Evolutionary conservation across 2,329 filamentous ascomycete genomes (phyloP).

Genomic region (Fusarium sp.): DNA sequence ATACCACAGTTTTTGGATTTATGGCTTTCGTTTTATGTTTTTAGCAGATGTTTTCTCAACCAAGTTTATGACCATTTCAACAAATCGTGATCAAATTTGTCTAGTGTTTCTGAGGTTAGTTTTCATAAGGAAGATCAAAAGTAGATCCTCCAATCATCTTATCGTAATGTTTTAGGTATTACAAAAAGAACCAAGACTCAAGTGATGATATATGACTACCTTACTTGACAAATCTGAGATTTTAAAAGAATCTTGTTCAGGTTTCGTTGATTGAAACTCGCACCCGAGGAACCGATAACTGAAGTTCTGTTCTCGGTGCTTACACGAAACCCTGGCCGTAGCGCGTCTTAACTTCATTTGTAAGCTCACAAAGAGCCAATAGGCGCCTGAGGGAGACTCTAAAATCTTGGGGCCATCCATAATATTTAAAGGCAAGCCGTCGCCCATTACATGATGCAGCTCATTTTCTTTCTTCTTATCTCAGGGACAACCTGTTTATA

Average conservation of each 20-base stretch:
- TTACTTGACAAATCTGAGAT: too few species aligned
- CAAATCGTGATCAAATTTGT: neutral
- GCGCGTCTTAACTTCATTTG: neutral
- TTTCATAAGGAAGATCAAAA: neutral
- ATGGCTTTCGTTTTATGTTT: constrained; percentile 15
- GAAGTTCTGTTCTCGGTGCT: neutral
- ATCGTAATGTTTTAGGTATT: neutral
- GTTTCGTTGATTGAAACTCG: neutral
- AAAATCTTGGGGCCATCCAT: neutral
- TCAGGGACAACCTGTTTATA: neutral
- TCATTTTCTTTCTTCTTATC: neutral
- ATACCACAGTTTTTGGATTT: constrained; percentile 36
- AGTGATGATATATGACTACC: too few species aligned
- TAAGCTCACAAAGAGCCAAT: neutral
- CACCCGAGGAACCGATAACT: neutral
- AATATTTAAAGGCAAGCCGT: neutral
- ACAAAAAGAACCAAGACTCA: too few species aligned
- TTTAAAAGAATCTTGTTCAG: neutral
- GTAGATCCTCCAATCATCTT: neutral
- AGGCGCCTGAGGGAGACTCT: neutral
- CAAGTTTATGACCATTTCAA: neutral
- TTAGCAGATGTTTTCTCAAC: neutral
- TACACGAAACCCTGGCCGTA: neutral
- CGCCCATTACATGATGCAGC: too few species aligned
- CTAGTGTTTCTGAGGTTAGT: neutral